A percentile compares a stretch with the other conserved stretches of the same genome.
Conservation (phyloP, 2,329 filamentous ascomycete genomes). For the Cryphonectria nitschkei region DNA sequence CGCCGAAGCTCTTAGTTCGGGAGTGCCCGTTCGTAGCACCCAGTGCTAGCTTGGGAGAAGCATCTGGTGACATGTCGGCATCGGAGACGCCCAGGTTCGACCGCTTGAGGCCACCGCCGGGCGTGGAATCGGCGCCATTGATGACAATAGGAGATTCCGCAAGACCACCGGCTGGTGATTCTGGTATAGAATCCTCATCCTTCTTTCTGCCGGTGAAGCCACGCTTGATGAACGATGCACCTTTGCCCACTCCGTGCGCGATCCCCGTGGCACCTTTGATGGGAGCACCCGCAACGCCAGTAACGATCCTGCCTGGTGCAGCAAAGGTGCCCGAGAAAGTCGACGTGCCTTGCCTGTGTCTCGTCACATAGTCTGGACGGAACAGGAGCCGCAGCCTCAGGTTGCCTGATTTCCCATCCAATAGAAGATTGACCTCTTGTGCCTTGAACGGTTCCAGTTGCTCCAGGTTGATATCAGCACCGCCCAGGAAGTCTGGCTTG, state of each 20-base stretch:
- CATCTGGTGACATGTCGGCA: slow-evolving; percentile 35
- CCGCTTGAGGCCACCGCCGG: slow-evolving; percentile 44
- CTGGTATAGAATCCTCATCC: slow-evolving; percentile 49
- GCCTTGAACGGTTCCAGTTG: slow-evolving; percentile 83
- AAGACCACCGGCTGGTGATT: slow-evolving; percentile 19
- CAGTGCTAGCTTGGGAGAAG: slow-evolving; percentile 42
- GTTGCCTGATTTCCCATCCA: slow-evolving; percentile 89
- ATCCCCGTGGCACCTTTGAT: slow-evolving; percentile 82
- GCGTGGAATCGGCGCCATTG: slow-evolving; percentile 44
- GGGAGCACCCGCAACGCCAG: slow-evolving; percentile 79
- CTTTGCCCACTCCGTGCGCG: slow-evolving; percentile 81
- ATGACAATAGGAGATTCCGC: slow-evolving; percentile 41
- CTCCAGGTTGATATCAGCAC: slow-evolving; percentile 74
- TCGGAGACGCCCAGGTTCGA: slow-evolving; percentile 43
- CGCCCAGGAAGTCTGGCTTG: slow-evolving; percentile 88
- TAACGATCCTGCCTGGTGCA: slow-evolving; percentile 84
- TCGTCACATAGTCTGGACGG: slow-evolving; percentile 87
- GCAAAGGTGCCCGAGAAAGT: slow-evolving; percentile 93
- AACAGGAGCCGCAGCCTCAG: slow-evolving; percentile 86
- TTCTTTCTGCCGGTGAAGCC: slow-evolving; percentile 78
- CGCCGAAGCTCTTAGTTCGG: slow-evolving; percentile 63
- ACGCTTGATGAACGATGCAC: slow-evolving; percentile 86
- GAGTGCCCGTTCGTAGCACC: slow-evolving; percentile 41
- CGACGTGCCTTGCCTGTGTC: slow-evolving; percentile 84
- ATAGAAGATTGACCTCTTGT: slow-evolving; percentile 71